Percentiles rank a stretch among this genome's conserved stretches.
Conservation (phyloP, 2,329 filamentous ascomycete species). For the Cladosporium sp. region DNA sequence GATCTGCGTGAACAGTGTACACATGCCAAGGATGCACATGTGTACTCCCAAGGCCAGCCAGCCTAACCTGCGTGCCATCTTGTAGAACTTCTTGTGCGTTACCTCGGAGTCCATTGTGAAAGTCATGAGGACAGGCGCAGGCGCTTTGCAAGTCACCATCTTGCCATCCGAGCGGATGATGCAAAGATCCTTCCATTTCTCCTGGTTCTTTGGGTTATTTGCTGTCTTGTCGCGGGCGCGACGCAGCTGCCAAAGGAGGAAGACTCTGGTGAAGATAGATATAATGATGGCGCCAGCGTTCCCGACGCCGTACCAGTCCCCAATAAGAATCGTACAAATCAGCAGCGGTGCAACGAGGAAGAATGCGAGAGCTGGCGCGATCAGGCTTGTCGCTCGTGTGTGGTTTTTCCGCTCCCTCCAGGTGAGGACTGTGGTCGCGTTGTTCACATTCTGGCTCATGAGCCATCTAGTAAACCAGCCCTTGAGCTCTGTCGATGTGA, state of each 20-base stretch:
- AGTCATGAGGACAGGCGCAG: background rate
- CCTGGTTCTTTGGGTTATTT: background rate
- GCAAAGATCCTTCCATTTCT: background rate
- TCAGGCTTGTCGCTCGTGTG: background rate
- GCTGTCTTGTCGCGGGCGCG: conserved; percentile 2
- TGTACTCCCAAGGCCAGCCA: conserved; percentile 10
- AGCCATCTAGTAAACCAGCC: conserved; percentile 21
- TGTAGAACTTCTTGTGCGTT: background rate
- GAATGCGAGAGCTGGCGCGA: background rate
- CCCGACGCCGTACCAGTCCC: conserved; percentile 21
- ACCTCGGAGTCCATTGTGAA: background rate
- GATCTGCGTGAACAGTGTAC: conserved; percentile 10
- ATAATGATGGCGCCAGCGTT: conserved; percentile 15
- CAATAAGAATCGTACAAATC: conserved; percentile 9
- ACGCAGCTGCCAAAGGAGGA: conserved; percentile 12
- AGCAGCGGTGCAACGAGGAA: conserved; percentile 2
- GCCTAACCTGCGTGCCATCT: background rate
- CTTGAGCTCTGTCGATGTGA: conserved; percentile 19
- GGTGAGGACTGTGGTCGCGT: conserved; percentile 19
- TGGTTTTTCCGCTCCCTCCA: background rate
- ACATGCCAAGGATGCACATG: conserved; percentile 14
- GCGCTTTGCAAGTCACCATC: conserved; percentile 4
- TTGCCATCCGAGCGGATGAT: conserved; percentile 9
- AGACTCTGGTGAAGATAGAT: conserved; percentile 7
- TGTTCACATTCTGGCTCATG: conserved; percentile 15